Evolutionary conservation across 179 eudicot species (phyloP), one percentile per base, ranked within the genome.

Genomic region (Spinacia oleracea): DNA sequence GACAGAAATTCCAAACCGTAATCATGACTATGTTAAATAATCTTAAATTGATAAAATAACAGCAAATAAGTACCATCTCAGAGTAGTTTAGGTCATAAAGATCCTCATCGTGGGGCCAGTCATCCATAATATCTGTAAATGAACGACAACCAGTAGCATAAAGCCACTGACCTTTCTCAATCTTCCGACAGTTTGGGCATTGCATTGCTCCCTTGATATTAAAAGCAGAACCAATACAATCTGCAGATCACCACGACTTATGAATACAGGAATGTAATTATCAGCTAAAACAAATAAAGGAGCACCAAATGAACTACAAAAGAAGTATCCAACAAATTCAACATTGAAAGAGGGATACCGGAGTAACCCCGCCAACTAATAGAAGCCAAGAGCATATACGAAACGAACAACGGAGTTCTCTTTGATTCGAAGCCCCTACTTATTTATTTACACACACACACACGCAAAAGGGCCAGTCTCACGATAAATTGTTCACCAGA

Each of bases 151-250:
- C 90, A 79, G 86, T 84, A 53, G 91, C 93, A 91, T 77, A 96
- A 60, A 92, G 96, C 99, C 99, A 96, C 77, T 92, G 98, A 51
- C 99, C 99, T 84, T 96, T 94, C 90, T 96, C 99, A 81, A 91
- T 85, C 84, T 96, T 91, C 73, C 99, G 91, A 83, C 99, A 96
- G 82, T 96, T 96, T 56, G 99, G 99, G 86, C 99, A 96, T 83
- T 92, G 97, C 99, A 96, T 96, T 42, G 86, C 88, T 79, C 99
- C 99, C 84, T 92, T 96, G 40, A 81, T 77, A 78, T 96, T 96
- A 81, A 96, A 96, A 31, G 99, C 99, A 43, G 99, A 96, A 77
- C 99, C 99, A 81, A 96, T 96, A 90, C 99, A 96, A 88, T 96
- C 99, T 96, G 94, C 60, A 81, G 50, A 83, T 5, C 72, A 75